These are phyloP conservation scores for Durusdinium trenchii DNA, from an alignment of 73 alveolate species.

Conservation along the genomic window DNA sequence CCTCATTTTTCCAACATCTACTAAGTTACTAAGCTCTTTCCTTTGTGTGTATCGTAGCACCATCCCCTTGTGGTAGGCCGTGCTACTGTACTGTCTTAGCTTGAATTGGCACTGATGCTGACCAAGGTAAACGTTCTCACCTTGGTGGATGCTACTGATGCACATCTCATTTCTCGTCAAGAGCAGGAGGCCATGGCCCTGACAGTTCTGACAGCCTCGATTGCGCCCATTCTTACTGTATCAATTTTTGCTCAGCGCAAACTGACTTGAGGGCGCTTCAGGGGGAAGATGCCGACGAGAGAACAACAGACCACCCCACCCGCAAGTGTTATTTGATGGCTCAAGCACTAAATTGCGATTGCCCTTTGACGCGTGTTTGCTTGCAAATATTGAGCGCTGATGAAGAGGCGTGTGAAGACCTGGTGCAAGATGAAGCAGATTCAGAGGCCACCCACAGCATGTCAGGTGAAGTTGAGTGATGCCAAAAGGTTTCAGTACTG, in stretches of 20 bases:
- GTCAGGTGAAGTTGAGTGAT: background rate
- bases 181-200: constrained; percentile 31
- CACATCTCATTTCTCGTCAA: background rate
- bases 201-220: background rate
- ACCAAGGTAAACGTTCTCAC: background rate
- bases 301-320: too few species aligned
- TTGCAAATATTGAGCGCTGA: too few species aligned
- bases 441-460: background rate
- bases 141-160: constrained; percentile 5
- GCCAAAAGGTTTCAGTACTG: background rate
- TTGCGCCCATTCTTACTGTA: background rate
- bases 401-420: background rate
- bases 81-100: too few species aligned
- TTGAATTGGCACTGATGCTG: too few species aligned
- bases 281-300: too few species aligned
- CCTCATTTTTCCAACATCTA: too few species aligned
- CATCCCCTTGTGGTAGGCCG: too few species aligned
- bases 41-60: too few species aligned
- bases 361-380: background rate
- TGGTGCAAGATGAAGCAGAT: constrained; percentile 58
- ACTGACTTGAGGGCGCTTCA: background rate
- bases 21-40: too few species aligned
- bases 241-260: background rate
- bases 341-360: background rate
- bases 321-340: too few species aligned